phyloP scores from a whole-genome alignment of 176 grass and related monocot genomes.

The Calamus simplicifolius region DNA sequence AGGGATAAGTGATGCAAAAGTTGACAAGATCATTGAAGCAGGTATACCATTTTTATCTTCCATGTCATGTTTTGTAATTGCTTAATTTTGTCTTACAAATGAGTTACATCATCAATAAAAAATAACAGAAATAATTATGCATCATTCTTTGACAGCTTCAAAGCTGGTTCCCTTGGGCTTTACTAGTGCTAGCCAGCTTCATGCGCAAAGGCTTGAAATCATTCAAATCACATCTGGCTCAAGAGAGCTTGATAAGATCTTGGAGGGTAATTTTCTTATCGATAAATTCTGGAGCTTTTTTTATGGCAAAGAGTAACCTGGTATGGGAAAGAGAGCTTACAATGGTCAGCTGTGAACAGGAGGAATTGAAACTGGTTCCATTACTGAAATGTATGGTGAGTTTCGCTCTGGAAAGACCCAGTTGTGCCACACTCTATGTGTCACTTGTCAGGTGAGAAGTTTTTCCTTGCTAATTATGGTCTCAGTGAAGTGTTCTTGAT shows the following conservation, averaged over 20 bases:
- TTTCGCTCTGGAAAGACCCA: constrained; percentile 90
- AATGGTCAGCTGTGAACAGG: constrained; percentile 26
- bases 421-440: constrained; percentile 87
- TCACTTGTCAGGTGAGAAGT: constrained; percentile 77
- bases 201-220: constrained; percentile 86
- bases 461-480: no score
- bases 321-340: background rate
- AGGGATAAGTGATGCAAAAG: constrained; percentile 91
- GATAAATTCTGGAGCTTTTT: background rate
- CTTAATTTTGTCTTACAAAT: no score
- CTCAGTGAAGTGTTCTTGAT: no score
- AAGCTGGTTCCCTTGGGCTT: constrained; percentile 86
- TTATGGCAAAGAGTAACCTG: background rate
- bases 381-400: constrained; percentile 94
- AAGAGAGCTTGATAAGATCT: constrained; percentile 87
- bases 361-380: constrained; percentile 93
- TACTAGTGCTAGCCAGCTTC: constrained; percentile 86
- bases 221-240: constrained; percentile 90
- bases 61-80: background rate
- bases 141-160: constrained; percentile 41
- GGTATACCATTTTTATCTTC: constrained; percentile 27
- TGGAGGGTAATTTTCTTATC: constrained; percentile 51
- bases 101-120: no score
- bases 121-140: no score
- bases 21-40: constrained; percentile 97